These are phyloP conservation scores for Vanilla planifolia DNA, from an alignment of 106 monocot species.

Conservation along the genomic window DNA sequence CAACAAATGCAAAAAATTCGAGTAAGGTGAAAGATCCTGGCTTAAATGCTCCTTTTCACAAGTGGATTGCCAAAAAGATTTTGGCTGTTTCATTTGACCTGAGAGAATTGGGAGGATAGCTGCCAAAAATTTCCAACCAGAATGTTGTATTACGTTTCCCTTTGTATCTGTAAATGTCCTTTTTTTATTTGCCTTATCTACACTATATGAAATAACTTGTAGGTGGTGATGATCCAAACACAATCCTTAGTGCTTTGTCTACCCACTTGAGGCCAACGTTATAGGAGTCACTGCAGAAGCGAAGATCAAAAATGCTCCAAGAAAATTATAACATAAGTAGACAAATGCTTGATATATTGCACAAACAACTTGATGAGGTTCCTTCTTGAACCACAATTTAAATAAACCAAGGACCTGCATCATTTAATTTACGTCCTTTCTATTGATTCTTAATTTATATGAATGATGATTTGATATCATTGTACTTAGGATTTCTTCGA, in stretches of 20 bases:
- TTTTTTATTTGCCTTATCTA: background rate
- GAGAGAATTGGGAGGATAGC: constrained; percentile 72
- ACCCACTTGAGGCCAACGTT: constrained; percentile 80
- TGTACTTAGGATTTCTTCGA: constrained; percentile 62
- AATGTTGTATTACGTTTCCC: background rate
- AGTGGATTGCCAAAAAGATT: constrained; percentile 80
- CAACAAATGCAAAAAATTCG: constrained; percentile 28
- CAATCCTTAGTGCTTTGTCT: constrained; percentile 37
- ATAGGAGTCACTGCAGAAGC: constrained; percentile 60
- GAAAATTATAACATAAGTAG: constrained; percentile 79
- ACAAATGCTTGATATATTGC: constrained; percentile 69
- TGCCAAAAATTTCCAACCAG: background rate
- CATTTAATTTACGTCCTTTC: background rate
- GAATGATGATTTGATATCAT: background rate
- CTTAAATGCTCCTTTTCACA: constrained; percentile 50
- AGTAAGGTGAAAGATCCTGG: constrained; percentile 46
- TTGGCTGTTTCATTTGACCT: constrained; percentile 53
- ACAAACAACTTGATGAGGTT: constrained; percentile 94
- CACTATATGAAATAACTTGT: constrained; percentile 4
- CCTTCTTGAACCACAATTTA: constrained; percentile 2
- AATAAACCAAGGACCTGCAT: background rate
- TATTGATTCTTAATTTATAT: background rate
- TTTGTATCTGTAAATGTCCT: background rate
- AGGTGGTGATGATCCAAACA: constrained; percentile 63
- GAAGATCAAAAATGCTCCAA: constrained; percentile 46